Base-by-base conservation (phyloP, 2,329 filamentous ascomycete genomes). In the Monilinia aucupariae region DNA sequence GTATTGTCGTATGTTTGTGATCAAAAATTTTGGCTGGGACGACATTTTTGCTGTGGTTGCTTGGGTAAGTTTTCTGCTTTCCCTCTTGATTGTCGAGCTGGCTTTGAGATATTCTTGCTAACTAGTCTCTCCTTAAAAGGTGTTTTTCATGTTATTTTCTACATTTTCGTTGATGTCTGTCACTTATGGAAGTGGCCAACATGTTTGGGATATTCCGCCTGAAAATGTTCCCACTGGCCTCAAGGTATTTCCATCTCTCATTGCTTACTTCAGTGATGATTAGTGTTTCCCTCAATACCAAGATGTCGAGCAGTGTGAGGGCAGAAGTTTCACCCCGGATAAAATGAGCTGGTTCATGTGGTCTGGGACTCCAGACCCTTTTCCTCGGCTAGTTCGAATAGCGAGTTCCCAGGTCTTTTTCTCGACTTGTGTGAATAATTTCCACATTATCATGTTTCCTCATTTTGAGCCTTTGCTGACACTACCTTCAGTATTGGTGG, bases 401-500 rank as follows among this genome's bases (percentile, higher is more conserved):
- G n/a, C n/a, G n/a, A n/a, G n/a, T n/a, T n/a, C n/a, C n/a, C n/a
- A n/a, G n/a, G n/a, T n/a, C n/a, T n/a, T n/a, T n/a, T n/a, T n/a
- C n/a, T n/a, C n/a, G n/a, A n/a, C n/a, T n/a, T n/a, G n/a, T 6
- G 9, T 34, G 30, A 17, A 5, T 30, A 47, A 4, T 2, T 41
- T 27, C 25, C 27, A 48, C 4, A 27, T 15, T 8, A 37, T 25
- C n/a, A 58, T 12, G 2, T 9, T 12, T 25, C 4, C 2, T 45
- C 20, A 9, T 48, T 8, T 48, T 17, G 27, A 27, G 12, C 30
- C 20, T 53, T 54, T 61, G 13, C 55, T 62, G 13, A 61, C 39
- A 37, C 17, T 47, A 4, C 5, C 2, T 32, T 50, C 50, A 72
- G 67, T 73, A 69, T 69, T 73, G 72, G 72, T 78, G 75, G 75